Percentiles rank a stretch among this genome's conserved stretches.
Evolutionary conservation across 805 yeast genomes (phyloP).

Genomic region (Lachancea kluyveri): DNA sequence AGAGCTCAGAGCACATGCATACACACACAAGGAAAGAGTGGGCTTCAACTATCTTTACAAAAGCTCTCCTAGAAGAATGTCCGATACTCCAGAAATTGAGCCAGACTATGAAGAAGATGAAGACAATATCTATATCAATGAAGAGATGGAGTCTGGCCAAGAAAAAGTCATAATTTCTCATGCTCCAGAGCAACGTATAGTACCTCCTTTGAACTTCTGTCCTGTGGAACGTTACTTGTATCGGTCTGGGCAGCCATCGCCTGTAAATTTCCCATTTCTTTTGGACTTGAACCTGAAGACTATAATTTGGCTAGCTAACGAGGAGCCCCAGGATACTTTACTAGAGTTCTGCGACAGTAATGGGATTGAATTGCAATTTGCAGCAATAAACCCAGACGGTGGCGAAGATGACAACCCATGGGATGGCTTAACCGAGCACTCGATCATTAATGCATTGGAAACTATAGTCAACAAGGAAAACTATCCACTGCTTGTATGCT

Average conservation of each 20-base stretch:
- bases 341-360: constrained; percentile 72
- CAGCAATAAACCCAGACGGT: constrained; percentile 74
- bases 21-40: too few species aligned
- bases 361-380: constrained; percentile 71
- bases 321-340: constrained; percentile 88
- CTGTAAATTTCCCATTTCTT: constrained; percentile 84
- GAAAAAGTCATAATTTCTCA: constrained; percentile 32
- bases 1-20: too few species aligned
- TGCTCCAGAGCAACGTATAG: constrained; percentile 62
- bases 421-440: constrained; percentile 86
- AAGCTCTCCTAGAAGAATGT: too few species aligned
- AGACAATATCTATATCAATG: constrained; percentile 25
- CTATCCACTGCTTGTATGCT: constrained; percentile 85
- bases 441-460: constrained; percentile 73
- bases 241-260: constrained; percentile 90
- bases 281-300: constrained; percentile 67
- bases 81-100: constrained; percentile 2
- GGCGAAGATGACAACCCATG: constrained; percentile 76
- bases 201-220: constrained; percentile 92
- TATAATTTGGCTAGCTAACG: constrained; percentile 90
- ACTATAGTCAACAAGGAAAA: constrained; percentile 65
- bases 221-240: constrained; percentile 87
- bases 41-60: too few species aligned
- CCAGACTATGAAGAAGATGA: constrained; percentile 24
- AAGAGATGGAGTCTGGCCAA: constrained; percentile 28